A percentile compares a stretch with the other conserved stretches of the same genome.
These are phyloP conservation scores for Trebouxia sp. DNA, from an alignment of 139 green algal species.

Conservation along the genomic window DNA sequence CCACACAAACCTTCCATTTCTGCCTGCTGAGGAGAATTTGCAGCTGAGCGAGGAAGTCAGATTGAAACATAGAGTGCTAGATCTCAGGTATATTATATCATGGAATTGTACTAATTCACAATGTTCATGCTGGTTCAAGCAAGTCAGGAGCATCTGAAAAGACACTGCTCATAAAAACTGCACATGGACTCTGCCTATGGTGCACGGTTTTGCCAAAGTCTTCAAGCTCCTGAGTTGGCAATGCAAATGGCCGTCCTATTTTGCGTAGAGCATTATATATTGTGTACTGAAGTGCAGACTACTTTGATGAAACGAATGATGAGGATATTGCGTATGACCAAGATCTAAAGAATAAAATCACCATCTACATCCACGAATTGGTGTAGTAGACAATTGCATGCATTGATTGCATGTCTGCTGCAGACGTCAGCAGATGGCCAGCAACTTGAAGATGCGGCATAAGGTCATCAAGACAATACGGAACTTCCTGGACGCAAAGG, in stretches of 20 bases:
- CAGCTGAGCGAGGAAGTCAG: constrained; percentile 82
- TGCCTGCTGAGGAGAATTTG: constrained; percentile 61
- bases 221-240: too few relatives aligned
- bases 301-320: too few relatives aligned
- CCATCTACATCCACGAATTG: too few relatives aligned
- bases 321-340: too few relatives aligned
- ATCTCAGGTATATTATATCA: constrained; percentile 73
- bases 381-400: too few relatives aligned
- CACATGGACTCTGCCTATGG: background rate
- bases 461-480: constrained; percentile 75
- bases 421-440: constrained; percentile 80
- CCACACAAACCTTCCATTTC: constrained; percentile 82
- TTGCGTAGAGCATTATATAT: background rate
- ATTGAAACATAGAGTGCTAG: constrained; percentile 88
- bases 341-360: too few relatives aligned
- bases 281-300: background rate
- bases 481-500: constrained; percentile 66
- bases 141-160: too few relatives aligned
- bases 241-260: background rate
- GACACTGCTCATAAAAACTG: background rate
- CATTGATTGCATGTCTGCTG: background rate
- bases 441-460: constrained; percentile 89
- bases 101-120: too few relatives aligned
- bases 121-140: too few relatives aligned
- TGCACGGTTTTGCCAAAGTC: too few relatives aligned